Conservation (phyloP, 1,284 basidiomycete genomes). For the Ganoderma meredithae region DNA sequence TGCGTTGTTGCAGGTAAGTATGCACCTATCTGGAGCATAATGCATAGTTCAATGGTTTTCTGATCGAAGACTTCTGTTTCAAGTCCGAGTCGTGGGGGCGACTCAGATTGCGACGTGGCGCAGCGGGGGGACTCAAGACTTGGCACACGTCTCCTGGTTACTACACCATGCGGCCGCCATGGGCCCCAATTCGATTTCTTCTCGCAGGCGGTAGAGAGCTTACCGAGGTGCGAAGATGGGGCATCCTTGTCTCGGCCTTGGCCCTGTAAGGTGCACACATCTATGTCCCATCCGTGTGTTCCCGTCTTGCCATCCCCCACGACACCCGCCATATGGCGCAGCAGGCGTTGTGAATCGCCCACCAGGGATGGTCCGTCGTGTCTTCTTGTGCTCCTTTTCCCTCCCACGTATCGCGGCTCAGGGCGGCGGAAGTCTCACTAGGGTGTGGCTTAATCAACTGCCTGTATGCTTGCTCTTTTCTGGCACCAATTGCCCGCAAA, state of each 20-base stretch:
- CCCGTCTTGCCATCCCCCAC: neutral
- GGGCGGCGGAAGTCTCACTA: neutral
- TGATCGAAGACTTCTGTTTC: neutral
- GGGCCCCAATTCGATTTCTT: neutral
- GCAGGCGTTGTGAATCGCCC: neutral
- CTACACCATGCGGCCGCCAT: neutral
- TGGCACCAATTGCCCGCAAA: neutral
- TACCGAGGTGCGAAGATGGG: neutral
- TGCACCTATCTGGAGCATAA: neutral
- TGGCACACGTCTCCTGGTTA: neutral
- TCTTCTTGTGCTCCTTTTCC: neutral
- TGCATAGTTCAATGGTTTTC: neutral
- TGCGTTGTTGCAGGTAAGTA: neutral
- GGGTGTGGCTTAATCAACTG: constrained; percentile 1
- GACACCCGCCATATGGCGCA: neutral
- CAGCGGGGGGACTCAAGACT: neutral
- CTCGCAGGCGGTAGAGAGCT: neutral
- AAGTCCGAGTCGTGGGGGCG: neutral
- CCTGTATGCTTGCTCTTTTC: neutral
- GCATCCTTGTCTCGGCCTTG: neutral
- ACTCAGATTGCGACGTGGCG: neutral
- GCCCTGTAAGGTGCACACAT: neutral
- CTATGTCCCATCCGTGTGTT: neutral
- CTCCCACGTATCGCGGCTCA: neutral
- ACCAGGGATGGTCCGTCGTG: neutral